phyloP scores from a whole-genome alignment of 2,329 filamentous ascomycete genomes.

The Trichoderma pleuroti region DNA sequence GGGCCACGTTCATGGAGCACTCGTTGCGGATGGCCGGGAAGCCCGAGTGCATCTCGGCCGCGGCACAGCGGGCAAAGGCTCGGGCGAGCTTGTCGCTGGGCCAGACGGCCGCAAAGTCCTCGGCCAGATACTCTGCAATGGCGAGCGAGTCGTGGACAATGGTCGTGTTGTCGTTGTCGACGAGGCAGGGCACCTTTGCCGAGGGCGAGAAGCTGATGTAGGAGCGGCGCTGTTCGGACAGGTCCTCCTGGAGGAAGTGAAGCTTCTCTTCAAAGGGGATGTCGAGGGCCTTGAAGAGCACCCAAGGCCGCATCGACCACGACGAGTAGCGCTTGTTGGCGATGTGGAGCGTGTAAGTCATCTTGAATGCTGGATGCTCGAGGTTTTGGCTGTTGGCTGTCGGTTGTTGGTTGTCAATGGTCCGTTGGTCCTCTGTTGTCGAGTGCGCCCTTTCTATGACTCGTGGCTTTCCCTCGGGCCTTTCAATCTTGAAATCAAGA shows the following conservation, averaged over 20 bases:
- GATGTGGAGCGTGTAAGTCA: slow-evolving; percentile 38
- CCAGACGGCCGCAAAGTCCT: slow-evolving; percentile 42
- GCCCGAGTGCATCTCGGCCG: slow-evolving; percentile 46
- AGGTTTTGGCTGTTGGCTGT: not conserved
- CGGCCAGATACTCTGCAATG: slow-evolving; percentile 47
- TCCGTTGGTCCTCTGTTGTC: not conserved
- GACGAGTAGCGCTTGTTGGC: slow-evolving; percentile 45
- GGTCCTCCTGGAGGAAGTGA: slow-evolving; percentile 31
- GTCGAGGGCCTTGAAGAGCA: slow-evolving; percentile 41
- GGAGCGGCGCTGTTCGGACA: slow-evolving; percentile 29
- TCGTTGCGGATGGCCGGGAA: slow-evolving; percentile 41
- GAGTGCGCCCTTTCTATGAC: not conserved
- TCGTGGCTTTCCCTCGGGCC: not conserved
- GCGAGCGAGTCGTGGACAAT: slow-evolving; percentile 47
- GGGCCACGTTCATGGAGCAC: slow-evolving; percentile 41
- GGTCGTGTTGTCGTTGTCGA: slow-evolving; percentile 30
- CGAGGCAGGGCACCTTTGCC: slow-evolving; percentile 42
- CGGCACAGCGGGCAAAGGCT: slow-evolving; percentile 42
- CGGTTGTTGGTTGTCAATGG: not conserved
- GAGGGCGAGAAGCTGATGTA: slow-evolving; percentile 39
- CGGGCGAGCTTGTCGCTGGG: slow-evolving; percentile 38
- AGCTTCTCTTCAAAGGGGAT: slow-evolving; percentile 43
- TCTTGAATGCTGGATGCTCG: not conserved
- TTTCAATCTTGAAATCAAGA: not conserved
- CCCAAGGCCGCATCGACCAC: slow-evolving; percentile 46